Base-by-base conservation (phyloP, 2,329 filamentous ascomycete genomes). In the Exophiala viscosa region DNA sequence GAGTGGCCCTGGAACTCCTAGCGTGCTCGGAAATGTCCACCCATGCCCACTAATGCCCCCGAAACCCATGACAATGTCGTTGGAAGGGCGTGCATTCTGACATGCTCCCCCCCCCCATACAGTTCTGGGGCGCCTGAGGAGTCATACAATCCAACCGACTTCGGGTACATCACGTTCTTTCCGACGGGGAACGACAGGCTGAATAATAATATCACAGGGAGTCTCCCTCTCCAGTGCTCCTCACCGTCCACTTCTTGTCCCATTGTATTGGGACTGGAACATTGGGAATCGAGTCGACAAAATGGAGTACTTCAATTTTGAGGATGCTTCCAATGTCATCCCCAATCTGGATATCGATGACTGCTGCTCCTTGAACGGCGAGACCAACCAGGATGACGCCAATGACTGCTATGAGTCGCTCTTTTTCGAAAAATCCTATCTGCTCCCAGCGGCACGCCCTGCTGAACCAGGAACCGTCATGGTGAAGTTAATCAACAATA, bases 271-370 rank as follows among this genome's bases (percentile, higher is more conserved):
- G 20, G 15, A 18, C 18, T n/a, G 14, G 34, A 10, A 13, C 15
- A 18, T 17, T 17, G 39, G 44, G 15, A 31, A n/a, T 28, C 31
- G 17, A 17, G 40, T 33, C 49, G 43, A 46, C 43, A 59, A 44
- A 10, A 73, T 76, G 73, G 73, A 75, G 60, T 76, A 73, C 62
- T 76, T 76, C 57, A 67, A 76, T 55, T 75, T 76, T 54, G 71
- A 75, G 54, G 69, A 71, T 51, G 73, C 73, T 32, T 72, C 73
- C 15, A 67, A 66, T 48, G 66, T 64, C 48, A 68, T 69, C 23
- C 63, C 68, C 28, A 59, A 60, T 23, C 66, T 63, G 23, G 59
- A 64, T 43, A 68, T 70, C 18, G 69, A 72, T 48, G 71, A 74
- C 57, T 61, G 68, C 48, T 69, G 67, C 47, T 74, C 70, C 5